Percentiles rank a stretch among this genome's conserved stretches.
Evolutionary conservation across 2,329 filamentous ascomycete species (phyloP).

Genomic region (Phaeosphaeriaceae sp.): DNA sequence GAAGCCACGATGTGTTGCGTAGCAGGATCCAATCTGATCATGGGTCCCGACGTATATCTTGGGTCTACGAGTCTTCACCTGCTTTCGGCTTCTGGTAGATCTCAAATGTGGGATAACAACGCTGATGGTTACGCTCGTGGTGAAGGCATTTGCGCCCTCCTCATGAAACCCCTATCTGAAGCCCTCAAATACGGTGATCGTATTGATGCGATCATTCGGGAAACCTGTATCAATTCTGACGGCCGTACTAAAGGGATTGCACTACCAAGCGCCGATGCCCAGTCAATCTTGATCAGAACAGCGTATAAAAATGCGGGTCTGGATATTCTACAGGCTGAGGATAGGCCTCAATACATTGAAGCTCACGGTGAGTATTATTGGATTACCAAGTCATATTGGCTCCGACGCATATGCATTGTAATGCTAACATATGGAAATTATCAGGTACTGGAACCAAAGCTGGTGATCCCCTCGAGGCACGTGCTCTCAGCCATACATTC

Average conservation of each 20-base stretch:
- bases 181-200: too few relatives aligned
- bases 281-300: not conserved
- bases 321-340: not conserved
- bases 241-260: not conserved
- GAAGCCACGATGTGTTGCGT: slow-evolving; percentile 25
- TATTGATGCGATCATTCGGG: too few relatives aligned
- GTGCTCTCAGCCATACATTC: slow-evolving; percentile 20
- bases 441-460: slow-evolving; percentile 62
- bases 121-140: too few relatives aligned
- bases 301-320: not conserved
- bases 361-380: too few relatives aligned
- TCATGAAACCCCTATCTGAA: too few relatives aligned
- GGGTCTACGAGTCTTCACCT: not conserved
- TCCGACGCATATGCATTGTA: too few relatives aligned
- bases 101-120: too few relatives aligned
- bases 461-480: slow-evolving; percentile 25
- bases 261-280: not conserved
- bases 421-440: too few relatives aligned
- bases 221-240: not conserved
- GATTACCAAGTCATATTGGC: too few relatives aligned
- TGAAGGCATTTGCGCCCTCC: too few relatives aligned
- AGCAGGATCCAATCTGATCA: slow-evolving; percentile 23
- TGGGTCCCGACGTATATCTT: too few relatives aligned
- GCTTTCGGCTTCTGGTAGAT: too few relatives aligned
- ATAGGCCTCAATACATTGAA: not conserved